Evolutionary conservation across 257 asterid genomes (phyloP), one percentile per base, ranked within the genome.

Genomic region (Jacaranda mimosifolia): DNA sequence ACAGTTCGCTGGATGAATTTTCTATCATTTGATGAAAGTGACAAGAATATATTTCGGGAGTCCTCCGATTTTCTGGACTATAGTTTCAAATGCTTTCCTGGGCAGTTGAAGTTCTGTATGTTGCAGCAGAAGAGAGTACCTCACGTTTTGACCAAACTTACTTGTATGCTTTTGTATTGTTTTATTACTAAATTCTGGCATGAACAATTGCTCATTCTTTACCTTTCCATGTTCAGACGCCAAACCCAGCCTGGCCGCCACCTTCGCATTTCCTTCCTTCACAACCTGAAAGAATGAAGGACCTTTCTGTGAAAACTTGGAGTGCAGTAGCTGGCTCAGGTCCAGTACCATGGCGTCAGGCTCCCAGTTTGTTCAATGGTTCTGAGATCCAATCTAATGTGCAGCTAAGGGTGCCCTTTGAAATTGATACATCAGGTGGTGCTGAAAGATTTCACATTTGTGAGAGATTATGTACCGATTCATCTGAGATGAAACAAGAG

Each of bases 221-320:
- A 60, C 76, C 48, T 62, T 72, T 48, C 45, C 52, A 69, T 56
- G 67, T 82, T 45, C 84, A 96, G 99, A 92, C 97, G 15, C 98
- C 98, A 79, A 96, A 96, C 91, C 99, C 98, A 52, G 98, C 99
- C 5, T 96, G 99, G 98, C 97, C 99, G 18, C 98, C 97, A 45
- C 99, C 99, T 84, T 88, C 97, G 48, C 90, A 86, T 68, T 85
- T 85, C 79, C 94, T 90, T 88, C 92, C 97, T 77, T 79, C 92
- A 39, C 92, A 86, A 57, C 90, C 97, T 78, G 98, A 94, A 85
- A 90, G 90, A 86, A 84, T 85, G 89, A 91, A 93, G 82, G 99
- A 89, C 56, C 59, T 86, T 65, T 81, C 98, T 63, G 73, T 63
- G 53, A 91, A 87, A 72, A 79, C 85, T 70, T 91, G 94, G 94